phyloP scores from a whole-genome alignment of 306 rosid species.

The Argentina anserina region DNA sequence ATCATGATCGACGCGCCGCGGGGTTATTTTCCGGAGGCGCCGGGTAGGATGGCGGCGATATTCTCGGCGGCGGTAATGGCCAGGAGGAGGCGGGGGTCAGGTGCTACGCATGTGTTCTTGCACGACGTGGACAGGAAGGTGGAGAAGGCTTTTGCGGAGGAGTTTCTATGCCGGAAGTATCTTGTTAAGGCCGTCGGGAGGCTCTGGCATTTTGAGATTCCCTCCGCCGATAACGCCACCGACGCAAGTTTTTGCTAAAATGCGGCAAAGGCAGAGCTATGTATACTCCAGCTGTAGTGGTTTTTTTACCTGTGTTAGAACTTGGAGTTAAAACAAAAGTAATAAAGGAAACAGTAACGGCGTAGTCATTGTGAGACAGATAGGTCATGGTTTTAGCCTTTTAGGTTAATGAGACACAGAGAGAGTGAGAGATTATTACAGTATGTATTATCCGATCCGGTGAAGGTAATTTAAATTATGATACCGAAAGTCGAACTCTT shows the following conservation, averaged over 20 bases:
- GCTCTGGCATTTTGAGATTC: slow-evolving; percentile 76
- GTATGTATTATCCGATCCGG: neutral
- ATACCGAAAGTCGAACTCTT: neutral
- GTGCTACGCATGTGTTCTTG: slow-evolving; percentile 77
- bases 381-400: neutral
- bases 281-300: neutral
- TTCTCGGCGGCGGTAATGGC: slow-evolving; percentile 93
- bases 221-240: slow-evolving; percentile 36
- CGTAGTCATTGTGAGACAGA: neutral
- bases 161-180: slow-evolving; percentile 68
- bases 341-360: neutral
- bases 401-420: neutral
- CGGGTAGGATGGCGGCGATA: slow-evolving; percentile 88
- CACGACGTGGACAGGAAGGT: slow-evolving; percentile 89
- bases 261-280: neutral
- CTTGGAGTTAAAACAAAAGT: neutral
- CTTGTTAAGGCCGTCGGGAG: slow-evolving; percentile 57
- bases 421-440: no score
- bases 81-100: slow-evolving; percentile 54
- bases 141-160: slow-evolving; percentile 69
- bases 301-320: neutral
- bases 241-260: slow-evolving; percentile 31
- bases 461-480: neutral
- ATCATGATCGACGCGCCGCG: slow-evolving; percentile 89
- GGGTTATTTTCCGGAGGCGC: slow-evolving; percentile 79